Evolutionary conservation across 108 stramenopile genomes (phyloP).

Genomic region (Chaetoceros muelleri): DNA sequence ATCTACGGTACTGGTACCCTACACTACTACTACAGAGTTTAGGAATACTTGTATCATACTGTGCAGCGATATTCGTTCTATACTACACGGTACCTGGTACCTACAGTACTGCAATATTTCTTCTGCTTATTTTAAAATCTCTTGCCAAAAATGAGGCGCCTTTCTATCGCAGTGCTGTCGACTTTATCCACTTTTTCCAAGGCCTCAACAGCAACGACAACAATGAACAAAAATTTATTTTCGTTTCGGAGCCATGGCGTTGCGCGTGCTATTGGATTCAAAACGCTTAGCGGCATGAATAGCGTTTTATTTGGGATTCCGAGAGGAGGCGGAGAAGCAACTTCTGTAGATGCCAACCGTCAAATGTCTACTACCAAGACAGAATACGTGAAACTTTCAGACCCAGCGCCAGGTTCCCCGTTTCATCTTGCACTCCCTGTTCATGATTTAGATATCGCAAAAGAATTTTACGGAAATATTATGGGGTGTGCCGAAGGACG

Average conservation of each 20-base stretch:
- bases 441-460: constrained; percentile 83
- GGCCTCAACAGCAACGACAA: not conserved
- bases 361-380: constrained; percentile 2
- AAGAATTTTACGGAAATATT: constrained; percentile 83
- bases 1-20: too few relatives aligned
- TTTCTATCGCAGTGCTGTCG: not conserved
- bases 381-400: constrained; percentile 40
- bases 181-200: not conserved
- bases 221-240: too few relatives aligned
- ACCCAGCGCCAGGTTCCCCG: constrained; percentile 78
- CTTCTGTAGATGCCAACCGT: too few relatives aligned
- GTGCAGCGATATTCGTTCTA: too few relatives aligned
- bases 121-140: too few relatives aligned
- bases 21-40: too few relatives aligned
- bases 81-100: too few relatives aligned
- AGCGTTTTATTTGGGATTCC: not conserved
- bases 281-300: too few relatives aligned
- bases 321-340: not conserved
- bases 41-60: too few relatives aligned
- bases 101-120: too few relatives aligned
- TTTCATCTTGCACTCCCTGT: constrained; percentile 97
- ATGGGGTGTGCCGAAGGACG: constrained; percentile 88
- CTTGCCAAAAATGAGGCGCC: not conserved
- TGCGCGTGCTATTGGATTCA: too few relatives aligned
- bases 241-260: too few relatives aligned